Conservation (phyloP, 345 rosid species). For the Hypericum androsaemum region DNA sequence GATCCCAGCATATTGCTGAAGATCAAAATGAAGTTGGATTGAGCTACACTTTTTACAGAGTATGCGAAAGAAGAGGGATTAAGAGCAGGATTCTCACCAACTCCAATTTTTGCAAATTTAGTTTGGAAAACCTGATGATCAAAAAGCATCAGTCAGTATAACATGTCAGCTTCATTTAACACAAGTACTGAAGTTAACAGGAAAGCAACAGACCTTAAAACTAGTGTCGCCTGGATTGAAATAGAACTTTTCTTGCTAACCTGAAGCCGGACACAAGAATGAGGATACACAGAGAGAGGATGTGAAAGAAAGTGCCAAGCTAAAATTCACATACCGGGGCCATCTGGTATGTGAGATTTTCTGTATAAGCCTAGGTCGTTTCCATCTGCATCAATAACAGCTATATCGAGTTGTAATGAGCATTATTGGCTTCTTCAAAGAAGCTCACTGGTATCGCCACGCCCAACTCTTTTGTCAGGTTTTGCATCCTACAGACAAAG, state of each 20-base stretch:
- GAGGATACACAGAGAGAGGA: conserved; percentile 4
- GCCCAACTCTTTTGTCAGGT: conserved; percentile 72
- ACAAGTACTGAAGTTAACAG: neutral
- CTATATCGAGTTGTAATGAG: conserved; percentile 85
- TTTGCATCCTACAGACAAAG: conserved; percentile 53
- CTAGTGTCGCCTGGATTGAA: conserved; percentile 96
- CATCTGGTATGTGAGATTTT: conserved; percentile 97
- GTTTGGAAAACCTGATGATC: conserved; percentile 70
- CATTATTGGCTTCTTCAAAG: conserved; percentile 91
- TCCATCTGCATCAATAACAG: conserved; percentile 88
- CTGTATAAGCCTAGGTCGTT: conserved; percentile 84
- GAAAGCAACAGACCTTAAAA: conserved; percentile 53
- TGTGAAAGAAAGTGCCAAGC: conserved; percentile 9
- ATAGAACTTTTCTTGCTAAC: conserved; percentile 95
- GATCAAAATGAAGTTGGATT: no score
- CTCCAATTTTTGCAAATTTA: conserved; percentile 83
- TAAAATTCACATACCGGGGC: conserved; percentile 52
- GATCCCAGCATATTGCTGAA: conserved; percentile 93
- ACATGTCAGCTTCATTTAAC: conserved; percentile 7
- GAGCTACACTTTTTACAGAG: no score
- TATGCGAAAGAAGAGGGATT: neutral
- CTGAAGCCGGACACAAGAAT: conserved; percentile 24
- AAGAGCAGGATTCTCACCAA: conserved; percentile 42
- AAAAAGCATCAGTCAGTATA: conserved; percentile 12
- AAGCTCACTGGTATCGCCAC: conserved; percentile 89